Base-by-base conservation (phyloP, 805 yeast species). In the Lipomyces chichibuensis region DNA sequence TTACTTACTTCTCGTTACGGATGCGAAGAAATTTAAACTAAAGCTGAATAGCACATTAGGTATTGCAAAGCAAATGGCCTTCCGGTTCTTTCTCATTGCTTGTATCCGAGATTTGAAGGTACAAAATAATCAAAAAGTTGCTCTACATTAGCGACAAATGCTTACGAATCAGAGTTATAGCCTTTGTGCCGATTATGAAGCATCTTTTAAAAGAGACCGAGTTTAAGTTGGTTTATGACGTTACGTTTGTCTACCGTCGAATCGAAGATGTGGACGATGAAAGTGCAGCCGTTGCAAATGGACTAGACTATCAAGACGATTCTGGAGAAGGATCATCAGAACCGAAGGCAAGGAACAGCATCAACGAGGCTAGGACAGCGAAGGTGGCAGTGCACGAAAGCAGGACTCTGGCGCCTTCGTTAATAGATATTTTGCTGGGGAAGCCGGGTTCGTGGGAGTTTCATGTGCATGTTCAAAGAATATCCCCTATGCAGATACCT, bases 81-180 rank as follows among this genome's bases (percentile, higher is more conserved):
- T n/a, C 91, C 94, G 0, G 77, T 76, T 17, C 81, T 89, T 23
- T 76, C 83, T 11, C 82, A 90, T 69, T 78, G 91, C 6, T 78
- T 93, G 33, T 92, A 92, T 73, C 98, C 98, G 2, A 80, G 98
- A 62, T 92, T 85, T 56, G 71, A 69, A 69, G 71, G 71, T 69
- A 9, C 74, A 80, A 43, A n/a, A 5, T 37, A 13, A n/a, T 17
- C 20, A 17, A 17, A 17, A n/a, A n/a, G 6, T 3, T 17, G 14
- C 23, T n/a, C 20, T 43, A 17, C 23, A 43, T 43, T 17, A n/a
- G 20, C 49, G 23, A n/a, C 49, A 43, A n/a, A 43, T 43, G 20
- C 49, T 43, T n/a, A 43, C 49, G 23, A 43, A n/a, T 43, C 43
- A 52, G 55, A 8, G 5, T 20, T 65, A 61, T 69, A 32, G 72